These are phyloP conservation scores for Sporothrix brunneoviolacea DNA, from an alignment of 2,329 filamentous ascomycete genomes.

Conservation along the genomic window DNA sequence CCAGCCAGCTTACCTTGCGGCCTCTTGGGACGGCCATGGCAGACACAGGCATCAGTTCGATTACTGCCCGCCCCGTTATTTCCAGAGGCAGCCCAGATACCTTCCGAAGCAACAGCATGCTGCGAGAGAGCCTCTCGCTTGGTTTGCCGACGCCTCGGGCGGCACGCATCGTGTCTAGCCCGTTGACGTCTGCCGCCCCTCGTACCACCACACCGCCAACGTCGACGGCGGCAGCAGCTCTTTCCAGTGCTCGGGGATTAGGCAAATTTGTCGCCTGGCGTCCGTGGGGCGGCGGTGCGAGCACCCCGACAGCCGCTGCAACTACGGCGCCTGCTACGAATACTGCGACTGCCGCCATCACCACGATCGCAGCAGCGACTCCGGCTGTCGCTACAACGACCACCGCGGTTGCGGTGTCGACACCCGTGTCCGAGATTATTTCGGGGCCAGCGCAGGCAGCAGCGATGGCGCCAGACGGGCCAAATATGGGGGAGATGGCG, in stretches of 20 bases:
- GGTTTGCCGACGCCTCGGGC: slow-evolving; percentile 30
- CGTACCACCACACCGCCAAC: slow-evolving; percentile 15
- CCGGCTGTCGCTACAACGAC: background rate
- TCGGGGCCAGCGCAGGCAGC: background rate
- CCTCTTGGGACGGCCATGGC: slow-evolving; percentile 46
- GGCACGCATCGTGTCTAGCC: slow-evolving; percentile 20
- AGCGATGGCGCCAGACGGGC: background rate
- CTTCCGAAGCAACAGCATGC: slow-evolving; percentile 46
- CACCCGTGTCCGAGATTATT: no score
- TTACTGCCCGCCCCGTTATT: slow-evolving; percentile 53
- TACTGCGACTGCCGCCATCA: background rate
- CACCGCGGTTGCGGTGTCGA: background rate
- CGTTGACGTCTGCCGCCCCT: slow-evolving; percentile 7
- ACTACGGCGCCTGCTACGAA: background rate
- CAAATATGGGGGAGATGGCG: background rate
- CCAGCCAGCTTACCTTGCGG: slow-evolving; percentile 63
- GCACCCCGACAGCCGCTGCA: background rate
- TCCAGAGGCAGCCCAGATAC: slow-evolving; percentile 33
- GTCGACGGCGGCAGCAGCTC: background rate
- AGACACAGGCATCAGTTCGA: slow-evolving; percentile 51
- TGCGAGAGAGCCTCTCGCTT: slow-evolving; percentile 48
- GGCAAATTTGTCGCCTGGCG: slow-evolving; percentile 30
- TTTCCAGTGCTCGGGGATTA: slow-evolving; percentile 8
- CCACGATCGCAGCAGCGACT: background rate
- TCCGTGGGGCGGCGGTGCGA: slow-evolving; percentile 33